Evolutionary conservation across 352 stramenopile species (phyloP).

Genomic region (Saprolegnia diclina): DNA sequence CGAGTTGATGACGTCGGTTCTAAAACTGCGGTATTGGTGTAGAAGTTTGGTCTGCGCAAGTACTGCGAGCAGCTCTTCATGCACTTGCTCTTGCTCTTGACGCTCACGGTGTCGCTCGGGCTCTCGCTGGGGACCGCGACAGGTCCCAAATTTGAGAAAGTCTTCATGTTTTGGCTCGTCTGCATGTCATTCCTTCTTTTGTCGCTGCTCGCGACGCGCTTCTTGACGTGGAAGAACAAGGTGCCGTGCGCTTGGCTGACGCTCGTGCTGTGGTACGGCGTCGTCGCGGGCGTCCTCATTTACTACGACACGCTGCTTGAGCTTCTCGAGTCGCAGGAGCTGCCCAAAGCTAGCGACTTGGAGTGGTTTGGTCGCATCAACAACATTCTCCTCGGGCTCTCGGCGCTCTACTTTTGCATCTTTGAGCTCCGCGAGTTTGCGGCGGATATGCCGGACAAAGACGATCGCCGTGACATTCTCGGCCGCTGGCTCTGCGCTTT

Average conservation of each 20-base stretch:
- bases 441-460: too few species aligned
- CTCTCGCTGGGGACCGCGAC: background rate
- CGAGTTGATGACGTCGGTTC: background rate
- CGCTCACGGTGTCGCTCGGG: background rate
- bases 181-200: background rate
- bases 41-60: background rate
- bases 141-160: background rate
- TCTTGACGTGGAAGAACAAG: background rate
- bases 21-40: background rate
- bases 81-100: slow-evolving; percentile 6
- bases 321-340: background rate
- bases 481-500: too few species aligned
- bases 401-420: slow-evolving; percentile 12
- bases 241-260: too few species aligned
- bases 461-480: too few species aligned
- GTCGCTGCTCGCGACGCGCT: background rate
- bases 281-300: background rate
- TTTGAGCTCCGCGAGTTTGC: background rate
- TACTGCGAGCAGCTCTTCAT: slow-evolving; percentile 18
- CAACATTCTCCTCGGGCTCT: background rate
- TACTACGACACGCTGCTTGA: background rate
- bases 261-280: background rate
- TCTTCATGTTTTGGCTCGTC: background rate
- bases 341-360: too few species aligned
- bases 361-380: background rate